Base-by-base conservation (phyloP, 192 early-diverging fungal genomes). In the Pecoramyces ruminantium region DNA sequence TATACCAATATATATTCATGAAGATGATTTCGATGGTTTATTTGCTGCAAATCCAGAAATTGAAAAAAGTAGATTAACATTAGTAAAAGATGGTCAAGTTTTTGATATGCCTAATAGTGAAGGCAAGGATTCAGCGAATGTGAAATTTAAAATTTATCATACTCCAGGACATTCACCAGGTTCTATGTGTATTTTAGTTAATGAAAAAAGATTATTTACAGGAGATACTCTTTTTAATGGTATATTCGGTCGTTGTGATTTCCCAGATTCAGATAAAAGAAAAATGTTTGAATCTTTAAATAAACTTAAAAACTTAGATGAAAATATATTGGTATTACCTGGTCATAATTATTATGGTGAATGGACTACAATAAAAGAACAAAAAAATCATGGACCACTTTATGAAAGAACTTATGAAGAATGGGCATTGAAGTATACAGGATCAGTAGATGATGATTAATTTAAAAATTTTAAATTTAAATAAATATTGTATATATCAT, bases 111-210 rank as follows among this genome's bases (percentile, higher is more conserved):
- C 51, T 11, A 21, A 9, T 67, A 67, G 25, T 67, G 25, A 67
- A n/a, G 51, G 51, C 2, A 67, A 67, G n/a, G 51, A n/a, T 67
- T n/a, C 51, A n/a, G n/a, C 17, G 4, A 51, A 51, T n/a, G 51
- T 67, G 0, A 84, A 86, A 15, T 82, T 97, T 28, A 81, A 86
- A 80, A 95, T 96, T 83, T 83, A 95, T 38, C 96, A 98, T 83
- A 96, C 94, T n/a, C 96, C 96, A 3, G 96, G 96, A 21, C 96
- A 98, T 83, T 94, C 96, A 29, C 90, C 91, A 5, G 96, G 96
- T 14, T 93, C 92, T 80, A 94, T 96, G 84, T 93, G 93, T 80
- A 80, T 98, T 27, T 77, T 96, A 77, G 88, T 97, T 13, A 95
- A 94, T 86, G 86, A 85, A 4, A 86, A 84, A 58, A 85, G 94